A percentile compares a stretch with the other conserved stretches of the same genome.
Evolutionary conservation across 2,329 filamentous ascomycete species (phyloP).

Genomic region (Penicillium sp.): DNA sequence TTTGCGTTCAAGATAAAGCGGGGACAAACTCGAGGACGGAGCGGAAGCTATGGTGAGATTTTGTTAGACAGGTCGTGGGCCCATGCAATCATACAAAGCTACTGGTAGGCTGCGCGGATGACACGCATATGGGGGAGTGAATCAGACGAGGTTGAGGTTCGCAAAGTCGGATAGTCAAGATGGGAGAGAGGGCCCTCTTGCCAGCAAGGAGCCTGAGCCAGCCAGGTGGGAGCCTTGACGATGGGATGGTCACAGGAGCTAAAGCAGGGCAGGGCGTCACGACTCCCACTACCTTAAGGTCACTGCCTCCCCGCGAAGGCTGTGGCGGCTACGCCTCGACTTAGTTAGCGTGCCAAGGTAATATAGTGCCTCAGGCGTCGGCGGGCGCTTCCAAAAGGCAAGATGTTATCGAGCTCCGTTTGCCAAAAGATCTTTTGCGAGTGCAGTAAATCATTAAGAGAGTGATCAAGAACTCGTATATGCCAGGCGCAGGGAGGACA

Average conservation of each 20-base stretch:
- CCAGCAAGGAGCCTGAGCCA: slow-evolving; percentile 32
- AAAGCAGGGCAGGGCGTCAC: slow-evolving; percentile 6
- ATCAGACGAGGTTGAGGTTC: slow-evolving; percentile 2
- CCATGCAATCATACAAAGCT: slow-evolving; percentile 4
- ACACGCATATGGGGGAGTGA: slow-evolving; percentile 10
- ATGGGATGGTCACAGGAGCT: not conserved
- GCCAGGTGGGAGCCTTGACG: slow-evolving; percentile 22
- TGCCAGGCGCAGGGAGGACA: not conserved
- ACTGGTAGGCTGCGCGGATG: slow-evolving; percentile 5
- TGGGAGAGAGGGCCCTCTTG: slow-evolving; percentile 21
- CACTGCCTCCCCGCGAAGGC: slow-evolving; percentile 14
- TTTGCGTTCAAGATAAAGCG: not conserved
- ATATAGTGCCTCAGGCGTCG: not conserved
- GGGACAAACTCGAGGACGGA: not conserved
- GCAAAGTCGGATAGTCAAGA: not conserved
- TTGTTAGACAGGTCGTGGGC: not conserved
- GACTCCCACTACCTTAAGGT: slow-evolving; percentile 2
- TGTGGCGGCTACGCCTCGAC: slow-evolving; percentile 2
- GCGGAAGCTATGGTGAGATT: not conserved
- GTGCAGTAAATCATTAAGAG: no score
- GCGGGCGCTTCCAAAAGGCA: no score
- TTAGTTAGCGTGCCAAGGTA: slow-evolving; percentile 7
- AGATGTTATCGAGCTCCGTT: not conserved
- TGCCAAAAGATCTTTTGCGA: no score
- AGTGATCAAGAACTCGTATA: not conserved